Percentiles rank a stretch among this genome's conserved stretches.
Conservation (phyloP, 371 early-diverging fungal genomes). For the Lichtheimia ramosa region DNA sequence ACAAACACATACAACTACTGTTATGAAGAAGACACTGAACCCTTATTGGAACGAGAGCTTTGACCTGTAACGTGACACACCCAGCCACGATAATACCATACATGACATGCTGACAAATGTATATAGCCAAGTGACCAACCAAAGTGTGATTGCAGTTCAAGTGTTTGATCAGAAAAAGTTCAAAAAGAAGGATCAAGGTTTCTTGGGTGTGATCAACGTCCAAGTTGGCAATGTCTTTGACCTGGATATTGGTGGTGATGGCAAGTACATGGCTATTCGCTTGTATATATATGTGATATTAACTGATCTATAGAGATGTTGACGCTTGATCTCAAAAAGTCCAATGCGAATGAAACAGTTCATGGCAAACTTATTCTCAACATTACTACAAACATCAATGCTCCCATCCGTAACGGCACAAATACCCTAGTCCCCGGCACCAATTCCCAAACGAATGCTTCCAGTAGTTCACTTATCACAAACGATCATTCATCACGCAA, state of each 20-base stretch:
- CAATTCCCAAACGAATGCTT: background rate
- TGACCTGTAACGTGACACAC: constrained; percentile 50
- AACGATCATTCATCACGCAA: background rate
- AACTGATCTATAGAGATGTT: constrained; percentile 70
- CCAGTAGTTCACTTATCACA: background rate
- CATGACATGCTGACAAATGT: no score
- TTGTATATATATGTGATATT: background rate
- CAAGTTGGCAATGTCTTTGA: constrained; percentile 82
- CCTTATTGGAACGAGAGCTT: constrained; percentile 85
- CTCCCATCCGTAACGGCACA: constrained; percentile 38
- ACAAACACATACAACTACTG: constrained; percentile 80
- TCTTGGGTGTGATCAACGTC: constrained; percentile 91
- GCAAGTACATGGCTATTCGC: constrained; percentile 22
- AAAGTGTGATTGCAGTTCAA: constrained; percentile 87
- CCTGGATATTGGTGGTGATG: constrained; percentile 68
- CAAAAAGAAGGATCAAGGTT: constrained; percentile 93
- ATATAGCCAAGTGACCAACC: constrained; percentile 64
- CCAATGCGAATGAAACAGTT: constrained; percentile 77
- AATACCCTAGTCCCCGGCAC: constrained; percentile 43
- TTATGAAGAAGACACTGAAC: constrained; percentile 74
- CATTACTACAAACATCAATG: constrained; percentile 63
- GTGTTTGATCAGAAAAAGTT: constrained; percentile 96
- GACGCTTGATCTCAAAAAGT: constrained; percentile 83
- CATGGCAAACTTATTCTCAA: constrained; percentile 83
- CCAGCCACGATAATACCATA: no score